Evolutionary conservation across 2,329 filamentous ascomycete species (phyloP), one percentile per base, ranked within the genome.

Genomic region (Colletotrichum filicis): DNA sequence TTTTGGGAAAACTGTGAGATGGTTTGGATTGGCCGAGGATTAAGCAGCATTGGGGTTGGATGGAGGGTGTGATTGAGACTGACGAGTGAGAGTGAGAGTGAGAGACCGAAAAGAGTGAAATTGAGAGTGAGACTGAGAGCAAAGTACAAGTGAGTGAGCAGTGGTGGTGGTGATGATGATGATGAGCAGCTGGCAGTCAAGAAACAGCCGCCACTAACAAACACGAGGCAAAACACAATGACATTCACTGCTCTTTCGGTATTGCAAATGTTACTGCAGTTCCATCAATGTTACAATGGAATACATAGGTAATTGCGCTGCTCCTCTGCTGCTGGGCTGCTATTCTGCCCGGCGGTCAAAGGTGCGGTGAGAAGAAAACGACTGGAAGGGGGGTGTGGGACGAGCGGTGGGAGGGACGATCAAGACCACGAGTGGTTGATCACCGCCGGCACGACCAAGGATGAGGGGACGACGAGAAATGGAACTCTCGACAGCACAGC

Each of bases 51-150:
- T 19, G 63, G n/a, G 56, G 57, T 37, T 37, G 62, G 62, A 22
- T 37, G 61, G 65, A 68, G 58, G 69, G 69, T 72, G 60, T 69
- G 66, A 69, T 69, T 68, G 65, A 61, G 32, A 67, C 37, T 42
- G 37, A 19, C 37, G 60, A 28, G 52, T n/a, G 19, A n/a, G 42
- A 49, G 42, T 49, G 42, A 49, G 42, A 49, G 16, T 9, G 42
- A 49, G 42, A 49, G 42, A n/a, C 37, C 37, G 37, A 42, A 42
- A 42, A 42, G 35, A 37, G 35, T 37, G 46, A 28, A 6, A 14
- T 22, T 11, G 19, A n/a, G 19, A 49, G 42, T 49, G 42, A 49
- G 42, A 49, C 16, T 49, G 42, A 49, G 42, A n/a, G 42, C n/a
- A 35, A 24, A 49, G 24, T 32, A 46, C 35, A 16, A 26, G 24